Evolutionary conservation across 139 green algal species (phyloP), one percentile per base, ranked within the genome.

Genomic region (Chlorella sp.): DNA sequence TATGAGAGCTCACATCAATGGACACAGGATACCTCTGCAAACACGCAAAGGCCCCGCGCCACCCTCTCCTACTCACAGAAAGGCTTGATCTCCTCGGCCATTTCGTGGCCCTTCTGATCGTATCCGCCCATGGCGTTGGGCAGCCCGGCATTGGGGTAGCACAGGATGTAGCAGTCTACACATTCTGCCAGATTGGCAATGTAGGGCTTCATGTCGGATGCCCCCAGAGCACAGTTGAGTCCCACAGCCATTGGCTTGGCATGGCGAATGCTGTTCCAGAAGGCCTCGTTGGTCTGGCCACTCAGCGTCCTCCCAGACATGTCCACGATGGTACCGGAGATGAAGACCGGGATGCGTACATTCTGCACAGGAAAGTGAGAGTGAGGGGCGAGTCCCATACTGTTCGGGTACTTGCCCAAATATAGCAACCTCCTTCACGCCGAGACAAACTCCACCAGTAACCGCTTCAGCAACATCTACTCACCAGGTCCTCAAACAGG

Each of bases 81-180:
- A 3, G 92, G 91, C 35, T 85, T 73, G 53, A 97, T 87, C 68
- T 98, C 94, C 78, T 97, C 93, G 19, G 92, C 94, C 91, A 98
- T 97, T 82, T 94, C 95, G 2, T 62, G 12, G 25, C 84, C 87
- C 79, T 95, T 97, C 88, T 98, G 93, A 87, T 98, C 95, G 71
- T 98, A 98, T 11, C 94, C 94, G 50, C 95, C 95, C 93, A 98
- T 98, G 69, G 94, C 93, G 71, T 98, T 98, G 67, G 95, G 95
- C 74, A 98, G 87, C 43, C 95, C 95, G 14, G 95, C 95, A 80
- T 98, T 98, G 71, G 95, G 95, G 87, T 98, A 98, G 85, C 88
- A 95, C 77, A 98, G 95, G 63, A 98, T 91, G 59, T 87, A 97
- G 87, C 94, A 97, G 83, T 98, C 93, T 0, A 91, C 91, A 66